Evolutionary conservation across 1,284 basidiomycete genomes (phyloP).

Genomic region (Marasmius fiardii): DNA sequence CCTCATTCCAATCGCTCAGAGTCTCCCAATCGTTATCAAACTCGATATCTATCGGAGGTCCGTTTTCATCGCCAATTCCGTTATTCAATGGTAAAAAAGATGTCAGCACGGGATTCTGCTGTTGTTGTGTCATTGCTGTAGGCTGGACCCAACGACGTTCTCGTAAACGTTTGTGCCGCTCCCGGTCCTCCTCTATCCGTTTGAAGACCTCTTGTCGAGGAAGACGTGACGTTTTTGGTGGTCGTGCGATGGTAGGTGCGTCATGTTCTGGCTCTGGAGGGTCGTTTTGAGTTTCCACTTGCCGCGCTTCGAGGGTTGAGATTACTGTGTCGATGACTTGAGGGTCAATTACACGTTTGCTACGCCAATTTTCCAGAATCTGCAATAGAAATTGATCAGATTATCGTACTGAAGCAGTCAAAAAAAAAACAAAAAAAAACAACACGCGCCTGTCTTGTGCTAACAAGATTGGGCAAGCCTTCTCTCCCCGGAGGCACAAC

Average conservation of each 20-base stretch:
- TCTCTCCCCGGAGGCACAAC: constrained; percentile 82
- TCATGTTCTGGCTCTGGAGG: constrained; percentile 21
- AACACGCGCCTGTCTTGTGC: constrained; percentile 70
- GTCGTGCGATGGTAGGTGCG: constrained; percentile 16
- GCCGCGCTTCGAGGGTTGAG: constrained; percentile 43
- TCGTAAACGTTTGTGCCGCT: constrained; percentile 89
- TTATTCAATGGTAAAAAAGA: constrained; percentile 58
- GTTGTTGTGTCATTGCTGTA: constrained; percentile 44
- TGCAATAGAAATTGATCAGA: constrained; percentile 23
- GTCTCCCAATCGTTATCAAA: constrained; percentile 94
- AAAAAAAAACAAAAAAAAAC: neutral
- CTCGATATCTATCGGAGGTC: constrained; percentile 74
- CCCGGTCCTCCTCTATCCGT: constrained; percentile 92
- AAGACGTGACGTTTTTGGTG: constrained; percentile 34
- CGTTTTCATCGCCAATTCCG: constrained; percentile 39
- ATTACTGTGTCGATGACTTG: constrained; percentile 70
- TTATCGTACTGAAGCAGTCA: neutral
- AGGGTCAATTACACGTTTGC: constrained; percentile 79
- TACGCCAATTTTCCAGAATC: constrained; percentile 88
- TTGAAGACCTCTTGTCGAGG: constrained; percentile 73
- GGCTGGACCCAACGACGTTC: constrained; percentile 94
- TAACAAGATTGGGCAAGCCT: constrained; percentile 82
- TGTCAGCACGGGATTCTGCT: constrained; percentile 45
- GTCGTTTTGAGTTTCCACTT: constrained; percentile 25
- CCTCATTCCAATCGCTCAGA: constrained; percentile 85